Base-by-base conservation (phyloP, 768 basidiomycete genomes). In the Hygrocybe punicea region DNA sequence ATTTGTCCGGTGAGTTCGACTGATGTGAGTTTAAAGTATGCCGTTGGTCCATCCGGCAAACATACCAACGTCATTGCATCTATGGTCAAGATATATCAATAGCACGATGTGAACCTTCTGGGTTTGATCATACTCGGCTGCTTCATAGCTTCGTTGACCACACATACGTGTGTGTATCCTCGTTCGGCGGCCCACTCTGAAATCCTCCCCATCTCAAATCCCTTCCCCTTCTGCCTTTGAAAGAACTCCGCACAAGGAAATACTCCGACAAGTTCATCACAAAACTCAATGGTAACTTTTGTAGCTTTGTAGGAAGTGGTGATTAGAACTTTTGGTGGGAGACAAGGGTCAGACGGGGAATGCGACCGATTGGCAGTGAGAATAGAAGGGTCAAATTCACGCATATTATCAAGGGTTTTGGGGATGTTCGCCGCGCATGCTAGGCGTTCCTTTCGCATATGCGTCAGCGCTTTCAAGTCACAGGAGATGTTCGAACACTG, bases 111-210 rank as follows among this genome's bases (percentile, higher is more conserved):
- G 44, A 34, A 58, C 13, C 23, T 7, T 21, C 11, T 33, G 54
- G 47, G 47, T 24, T 46, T 24, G 45, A 80, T 29, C 92, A 71
- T 63, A 95, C 97, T 97, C 13, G 94, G 90, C 67, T 87, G 87
- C 68, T 94, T 94, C 79, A 86, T 87, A 63, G 98, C 91, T 67
- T 99, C 97, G 60, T 98, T 98, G 34, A 98, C 91, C 2, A 99
- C 92, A 42, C 91, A 79, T 60, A 98, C 68, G 61, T 95, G 92
- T 44, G 87, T 88, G 68, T 92, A 99, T 2, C 88, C 89, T 65
- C 97, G 76, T 40, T 85, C 87, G 11, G 89, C 87, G 19, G 93
- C 93, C 97, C 97, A 99, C 3, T 88, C 84, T 29, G 95, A 91
- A 65, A 98, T 91, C 58, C 86, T 78, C 0, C 95, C 95, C 63